These are phyloP conservation scores for Lyophyllum shimeji DNA, from an alignment of 768 basidiomycete species.

Conservation along the genomic window DNA sequence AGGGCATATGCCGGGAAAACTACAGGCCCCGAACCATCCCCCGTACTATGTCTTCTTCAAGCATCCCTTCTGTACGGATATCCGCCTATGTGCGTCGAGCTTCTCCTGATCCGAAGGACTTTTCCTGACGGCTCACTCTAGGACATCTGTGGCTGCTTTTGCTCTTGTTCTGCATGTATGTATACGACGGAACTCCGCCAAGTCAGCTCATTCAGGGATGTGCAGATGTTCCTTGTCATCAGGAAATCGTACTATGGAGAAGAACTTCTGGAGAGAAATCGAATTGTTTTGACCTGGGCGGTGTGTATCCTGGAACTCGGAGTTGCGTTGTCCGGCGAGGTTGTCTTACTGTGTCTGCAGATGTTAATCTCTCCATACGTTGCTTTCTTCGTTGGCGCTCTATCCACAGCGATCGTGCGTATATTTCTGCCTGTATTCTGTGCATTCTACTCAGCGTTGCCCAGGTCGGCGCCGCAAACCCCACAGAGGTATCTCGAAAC, in stretches of 20 bases:
- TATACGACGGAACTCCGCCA: background rate
- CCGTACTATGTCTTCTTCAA: slow-evolving; percentile 43
- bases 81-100: slow-evolving; percentile 41
- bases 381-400: slow-evolving; percentile 33
- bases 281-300: slow-evolving; percentile 33
- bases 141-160: slow-evolving; percentile 40
- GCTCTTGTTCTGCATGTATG: slow-evolving; percentile 43
- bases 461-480: slow-evolving; percentile 39
- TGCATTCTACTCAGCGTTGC: background rate
- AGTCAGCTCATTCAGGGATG: too few species aligned
- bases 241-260: slow-evolving; percentile 34
- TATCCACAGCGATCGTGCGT: slow-evolving; percentile 42
- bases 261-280: slow-evolving; percentile 30
- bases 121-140: slow-evolving; percentile 15
- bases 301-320: slow-evolving; percentile 23
- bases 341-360: slow-evolving; percentile 20
- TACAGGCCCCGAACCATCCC: slow-evolving; percentile 44
- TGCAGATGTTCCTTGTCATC: slow-evolving; percentile 46
- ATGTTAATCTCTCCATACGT: slow-evolving; percentile 43
- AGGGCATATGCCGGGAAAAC: slow-evolving; percentile 43
- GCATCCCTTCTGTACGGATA: slow-evolving; percentile 48
- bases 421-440: background rate
- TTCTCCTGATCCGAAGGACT: background rate
- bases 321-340: background rate
- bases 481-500: slow-evolving; percentile 38